Evolutionary conservation across 2,329 filamentous ascomycete species (phyloP), one percentile per base, ranked within the genome.

Genomic region (Phoma sp.): DNA sequence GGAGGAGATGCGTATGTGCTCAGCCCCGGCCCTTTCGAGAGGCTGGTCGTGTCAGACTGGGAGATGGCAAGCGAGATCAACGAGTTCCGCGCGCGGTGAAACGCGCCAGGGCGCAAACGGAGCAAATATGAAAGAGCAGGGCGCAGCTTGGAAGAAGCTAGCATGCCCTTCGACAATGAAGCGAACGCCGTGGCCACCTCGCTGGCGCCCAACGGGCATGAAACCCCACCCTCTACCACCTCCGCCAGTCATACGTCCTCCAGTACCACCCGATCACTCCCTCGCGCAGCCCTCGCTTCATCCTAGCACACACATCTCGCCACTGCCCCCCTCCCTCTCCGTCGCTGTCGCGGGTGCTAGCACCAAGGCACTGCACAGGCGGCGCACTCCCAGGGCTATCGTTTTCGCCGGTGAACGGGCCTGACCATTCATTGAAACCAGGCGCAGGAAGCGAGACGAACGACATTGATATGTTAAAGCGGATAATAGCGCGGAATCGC

Each of bases 51-150:
- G 21, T 45, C 49, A 17, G 66, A 69, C 44, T 69, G 66, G 66
- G 65, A 69, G 27, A 61, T 56, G 43, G 64, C 66, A 1, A 60
- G 55, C 22, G 55, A 57, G 32, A 57, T 65, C 49, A 59, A 68
- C 13, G 59, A 64, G 24, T 60, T 58, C 12, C 33, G 25, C 2
- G 47, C 31, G 17, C 41, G 41, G 2, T 55, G 52, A 55, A 13
- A 15, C 12, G 4, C 9, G 12, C 3, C 8, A 9, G 6, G 5
- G 22, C 39, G 31, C 27, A 19, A 13, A 7, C 6, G 8, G 13
- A 17, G 27, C 19, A 31, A 32, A 17, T 19, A 15, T 19, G 12
- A 24, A 7, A n/a, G 13, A 29, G 22, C 8, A 33, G 19, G 9
- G 32, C 12, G 37, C 15, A 27, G 17, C 5, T 31, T 46, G 15